These are phyloP conservation scores for Saturnispora ahearnii DNA, from an alignment of 805 yeast genomes.

Conservation along the genomic window DNA sequence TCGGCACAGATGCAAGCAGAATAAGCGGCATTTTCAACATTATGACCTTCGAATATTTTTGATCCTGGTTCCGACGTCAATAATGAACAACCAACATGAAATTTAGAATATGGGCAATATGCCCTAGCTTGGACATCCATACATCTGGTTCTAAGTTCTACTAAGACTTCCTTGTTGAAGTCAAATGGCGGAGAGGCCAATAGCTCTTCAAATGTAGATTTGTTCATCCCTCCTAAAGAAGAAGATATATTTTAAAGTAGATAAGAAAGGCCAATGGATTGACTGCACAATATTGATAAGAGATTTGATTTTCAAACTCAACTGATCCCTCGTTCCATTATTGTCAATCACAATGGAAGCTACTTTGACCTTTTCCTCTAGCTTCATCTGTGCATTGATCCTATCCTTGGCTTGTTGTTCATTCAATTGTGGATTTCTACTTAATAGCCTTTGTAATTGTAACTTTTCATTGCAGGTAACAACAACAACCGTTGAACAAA, in stretches of 20 bases:
- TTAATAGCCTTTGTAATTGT: slow-evolving; percentile 56
- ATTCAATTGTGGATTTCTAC: slow-evolving; percentile 60
- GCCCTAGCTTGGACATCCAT: slow-evolving; percentile 29
- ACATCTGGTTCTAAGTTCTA: not conserved
- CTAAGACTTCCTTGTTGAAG: not conserved
- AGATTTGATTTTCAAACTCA: slow-evolving; percentile 36
- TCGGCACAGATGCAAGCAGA: slow-evolving; percentile 76
- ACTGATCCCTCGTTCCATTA: slow-evolving; percentile 34
- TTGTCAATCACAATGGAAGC: slow-evolving; percentile 70
- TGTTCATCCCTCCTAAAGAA: not conserved
- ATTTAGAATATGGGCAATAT: slow-evolving; percentile 67
- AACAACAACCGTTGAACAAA: slow-evolving; percentile 66
- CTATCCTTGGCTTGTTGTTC: slow-evolving; percentile 62
- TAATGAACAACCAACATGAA: slow-evolving; percentile 77
- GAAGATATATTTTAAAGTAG: not conserved
- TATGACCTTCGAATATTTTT: slow-evolving; percentile 59
- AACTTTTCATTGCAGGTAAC: slow-evolving; percentile 49
- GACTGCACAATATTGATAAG: slow-evolving; percentile 21
- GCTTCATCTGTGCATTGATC: slow-evolving; percentile 68
- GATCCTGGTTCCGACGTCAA: slow-evolving; percentile 45
- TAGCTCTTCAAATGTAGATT: slow-evolving; percentile 1
- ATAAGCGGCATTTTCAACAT: slow-evolving; percentile 88
- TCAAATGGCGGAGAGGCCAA: not conserved
- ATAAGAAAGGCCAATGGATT: slow-evolving; percentile 1
- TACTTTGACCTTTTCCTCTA: slow-evolving; percentile 42